Evolutionary conservation across 1,139 yeast species (phyloP).

Genomic region (Debaryomyces udenii): DNA sequence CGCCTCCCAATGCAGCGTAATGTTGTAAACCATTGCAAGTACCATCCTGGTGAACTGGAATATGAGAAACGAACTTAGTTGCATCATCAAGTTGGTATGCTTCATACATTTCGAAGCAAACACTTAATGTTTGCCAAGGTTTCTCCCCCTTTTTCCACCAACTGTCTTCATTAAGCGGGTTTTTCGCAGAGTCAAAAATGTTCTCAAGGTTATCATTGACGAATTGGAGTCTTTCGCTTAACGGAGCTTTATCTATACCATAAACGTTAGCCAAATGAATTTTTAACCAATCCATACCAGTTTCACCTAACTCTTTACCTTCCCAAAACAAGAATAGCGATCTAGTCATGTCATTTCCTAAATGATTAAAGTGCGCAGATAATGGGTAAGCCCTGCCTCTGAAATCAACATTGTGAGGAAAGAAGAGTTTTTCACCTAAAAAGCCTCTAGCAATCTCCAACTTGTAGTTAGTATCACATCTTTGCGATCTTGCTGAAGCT

Average conservation of each 20-base stretch:
- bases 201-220: conserved; percentile 69
- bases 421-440: conserved; percentile 83
- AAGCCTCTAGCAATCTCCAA: conserved; percentile 94
- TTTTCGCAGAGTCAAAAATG: conserved; percentile 64
- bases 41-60: conserved; percentile 97
- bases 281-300: conserved; percentile 85
- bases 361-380: conserved; percentile 77
- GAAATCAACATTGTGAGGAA: conserved; percentile 93
- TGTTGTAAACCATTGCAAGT: conserved; percentile 97
- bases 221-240: conserved; percentile 73
- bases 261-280: conserved; percentile 86
- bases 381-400: conserved; percentile 91
- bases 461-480: conserved; percentile 93
- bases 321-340: conserved; percentile 87
- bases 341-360: conserved; percentile 91
- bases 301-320: conserved; percentile 73
- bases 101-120: conserved; percentile 75
- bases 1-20: conserved; percentile 98
- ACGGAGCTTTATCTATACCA: conserved; percentile 84
- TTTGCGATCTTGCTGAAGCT: conserved; percentile 72
- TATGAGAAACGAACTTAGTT: conserved; percentile 68
- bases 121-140: conserved; percentile 94
- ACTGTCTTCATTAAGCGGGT: conserved; percentile 62
- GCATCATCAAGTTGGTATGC: conserved; percentile 79
- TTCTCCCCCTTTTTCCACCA: conserved; percentile 92